Evolutionary conservation across 371 early-diverging fungal genomes (phyloP).

Genomic region (Choanephora cucurbitarum): DNA sequence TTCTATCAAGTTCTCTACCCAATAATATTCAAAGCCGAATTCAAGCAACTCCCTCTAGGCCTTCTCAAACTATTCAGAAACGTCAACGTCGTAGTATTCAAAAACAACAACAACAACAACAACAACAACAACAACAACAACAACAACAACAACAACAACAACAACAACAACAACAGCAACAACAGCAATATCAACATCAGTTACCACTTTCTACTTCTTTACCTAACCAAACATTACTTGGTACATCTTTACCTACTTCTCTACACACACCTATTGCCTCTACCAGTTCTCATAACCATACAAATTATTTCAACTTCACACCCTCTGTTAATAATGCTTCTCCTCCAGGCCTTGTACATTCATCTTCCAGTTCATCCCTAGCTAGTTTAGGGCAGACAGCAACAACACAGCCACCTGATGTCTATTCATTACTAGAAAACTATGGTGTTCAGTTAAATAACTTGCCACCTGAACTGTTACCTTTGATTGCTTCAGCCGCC

Average conservation of each 20-base stretch:
- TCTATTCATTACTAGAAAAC: slow-evolving; percentile 24
- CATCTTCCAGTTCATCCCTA: slow-evolving; percentile 16
- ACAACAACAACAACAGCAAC: slow-evolving; percentile 7
- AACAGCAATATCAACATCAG: neutral
- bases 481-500: slow-evolving; percentile 27
- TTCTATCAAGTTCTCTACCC: slow-evolving; percentile 9
- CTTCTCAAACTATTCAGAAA: slow-evolving; percentile 11
- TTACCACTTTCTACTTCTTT: neutral
- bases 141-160: slow-evolving; percentile 4
- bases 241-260: slow-evolving; percentile 1
- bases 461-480: slow-evolving; percentile 26
- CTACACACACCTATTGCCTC: slow-evolving; percentile 2
- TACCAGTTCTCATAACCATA: neutral
- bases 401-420: slow-evolving; percentile 8
- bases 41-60: slow-evolving; percentile 9
- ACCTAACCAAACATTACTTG: neutral
- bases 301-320: slow-evolving; percentile 6
- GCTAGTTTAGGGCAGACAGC: slow-evolving; percentile 15
- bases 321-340: neutral
- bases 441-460: slow-evolving; percentile 26
- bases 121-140: neutral
- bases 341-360: slow-evolving; percentile 19
- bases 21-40: neutral
- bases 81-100: slow-evolving; percentile 16
- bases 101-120: slow-evolving; percentile 4